Base-by-base conservation (phyloP, 768 basidiomycete species). In the Boletus sp. region DNA sequence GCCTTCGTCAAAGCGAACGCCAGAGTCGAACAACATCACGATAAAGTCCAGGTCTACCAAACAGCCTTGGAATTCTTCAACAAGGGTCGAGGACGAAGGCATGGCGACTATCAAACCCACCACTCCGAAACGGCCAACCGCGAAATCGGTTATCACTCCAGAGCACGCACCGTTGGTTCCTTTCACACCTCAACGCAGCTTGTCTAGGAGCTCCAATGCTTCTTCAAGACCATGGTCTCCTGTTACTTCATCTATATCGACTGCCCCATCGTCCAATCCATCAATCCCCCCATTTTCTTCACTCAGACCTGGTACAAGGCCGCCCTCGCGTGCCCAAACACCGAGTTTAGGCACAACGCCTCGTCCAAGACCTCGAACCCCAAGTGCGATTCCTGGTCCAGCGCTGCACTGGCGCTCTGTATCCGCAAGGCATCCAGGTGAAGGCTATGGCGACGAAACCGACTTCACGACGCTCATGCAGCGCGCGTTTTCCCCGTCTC, bases 211-310 rank as follows among this genome's bases (percentile, higher is more conserved):
- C 29, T 91, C 89, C 15, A 86, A 89, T 79, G 80, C 84, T 18
- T 90, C 89, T 51, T 90, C 88, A 14, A 77, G 89, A 42, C 89
- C 89, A 49, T 90, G 89, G 87, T 90, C 89, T 11, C 89, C 89
- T 40, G 74, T 87, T 20, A 86, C 81, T 51, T 86, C 86, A 7
- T 86, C 88, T 12, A 79, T 81, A 66, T 89, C 88, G 14, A 88
- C 86, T 18, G 82, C 82, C n/a, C 76, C 84, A 50, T 85, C 86
- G 20, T 75, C 75, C 28, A 70, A 71, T 52, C 68, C 68, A 30
- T 75, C 76, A 12, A 66, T 78, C 45, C 71, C 80, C 14, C 66
- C 72, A 36, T 68, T 65, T 62, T 53, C 67, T 65, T 61, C 62
- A 61, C 60, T 62, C 57, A 3, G 47, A 12, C 67, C 67, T 7